phyloP scores from a whole-genome alignment of 1,284 basidiomycete genomes.

The Exobasidium rhododendri region DNA sequence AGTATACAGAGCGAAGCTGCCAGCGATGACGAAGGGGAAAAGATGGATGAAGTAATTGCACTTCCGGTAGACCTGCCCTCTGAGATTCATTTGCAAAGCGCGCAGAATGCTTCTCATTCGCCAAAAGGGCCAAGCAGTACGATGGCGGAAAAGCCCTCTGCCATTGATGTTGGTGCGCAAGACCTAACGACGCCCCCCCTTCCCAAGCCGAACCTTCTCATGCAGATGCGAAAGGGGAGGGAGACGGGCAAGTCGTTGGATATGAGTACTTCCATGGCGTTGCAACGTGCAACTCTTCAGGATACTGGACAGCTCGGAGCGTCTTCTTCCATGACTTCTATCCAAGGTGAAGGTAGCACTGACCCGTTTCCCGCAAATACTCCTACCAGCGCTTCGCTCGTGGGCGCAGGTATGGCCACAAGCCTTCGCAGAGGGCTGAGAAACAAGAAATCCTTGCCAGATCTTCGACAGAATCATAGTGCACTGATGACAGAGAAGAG shows the following conservation, averaged over 20 bases:
- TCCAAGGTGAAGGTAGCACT: not conserved
- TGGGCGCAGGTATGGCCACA: not conserved
- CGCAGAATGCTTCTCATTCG: not conserved
- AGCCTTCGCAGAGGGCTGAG: not conserved
- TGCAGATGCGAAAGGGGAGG: not conserved
- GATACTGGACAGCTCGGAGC: too few species aligned
- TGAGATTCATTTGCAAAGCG: not conserved
- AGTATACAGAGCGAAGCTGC: not conserved
- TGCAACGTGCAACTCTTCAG: not conserved
- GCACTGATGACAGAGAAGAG: conserved; percentile 50
- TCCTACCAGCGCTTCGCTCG: conserved; percentile 3
- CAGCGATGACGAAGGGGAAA: not conserved
- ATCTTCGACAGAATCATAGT: conserved; percentile 65
- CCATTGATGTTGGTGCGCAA: not conserved
- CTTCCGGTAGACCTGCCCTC: not conserved
- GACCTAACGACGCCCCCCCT: not conserved
- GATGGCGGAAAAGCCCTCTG: not conserved
- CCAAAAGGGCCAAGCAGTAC: not conserved
- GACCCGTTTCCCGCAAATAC: not conserved
- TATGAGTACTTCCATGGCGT: not conserved
- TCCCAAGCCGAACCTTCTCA: not conserved
- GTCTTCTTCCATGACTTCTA: not conserved
- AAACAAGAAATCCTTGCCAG: conserved; percentile 72
- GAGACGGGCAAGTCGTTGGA: not conserved
- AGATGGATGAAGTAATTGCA: not conserved